Conservation (phyloP, 306 rosid species). For the Phaseolus lunatus region DNA sequence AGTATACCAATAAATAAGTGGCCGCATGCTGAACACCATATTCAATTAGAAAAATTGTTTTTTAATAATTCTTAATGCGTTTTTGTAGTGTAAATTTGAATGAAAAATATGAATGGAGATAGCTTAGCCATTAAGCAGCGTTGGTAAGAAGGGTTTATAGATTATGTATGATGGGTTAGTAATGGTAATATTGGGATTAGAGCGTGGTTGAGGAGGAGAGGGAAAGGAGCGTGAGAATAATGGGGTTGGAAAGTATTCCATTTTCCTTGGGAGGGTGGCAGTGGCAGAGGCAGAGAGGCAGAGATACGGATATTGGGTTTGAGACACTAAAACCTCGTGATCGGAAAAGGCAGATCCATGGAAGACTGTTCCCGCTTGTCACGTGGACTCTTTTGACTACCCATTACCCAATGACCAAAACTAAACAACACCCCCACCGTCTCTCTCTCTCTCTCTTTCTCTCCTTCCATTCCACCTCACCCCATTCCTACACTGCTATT, state of each 20-base stretch:
- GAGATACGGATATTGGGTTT: slow-evolving; percentile 52
- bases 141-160: too few relatives aligned
- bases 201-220: slow-evolving; percentile 31
- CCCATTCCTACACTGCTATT: background rate
- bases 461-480: background rate
- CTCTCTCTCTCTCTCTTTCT: background rate
- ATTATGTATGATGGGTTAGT: too few relatives aligned
- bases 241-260: background rate
- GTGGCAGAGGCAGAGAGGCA: slow-evolving; percentile 78
- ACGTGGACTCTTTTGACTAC: slow-evolving; percentile 91
- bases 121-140: too few relatives aligned
- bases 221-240: slow-evolving; percentile 32
- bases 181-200: too few relatives aligned
- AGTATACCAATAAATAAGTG: too few relatives aligned
- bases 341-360: slow-evolving; percentile 97
- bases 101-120: too few relatives aligned
- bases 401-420: slow-evolving; percentile 56
- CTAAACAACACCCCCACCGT: background rate
- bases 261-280: slow-evolving; percentile 42
- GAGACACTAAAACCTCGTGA: slow-evolving; percentile 81
- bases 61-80: too few relatives aligned
- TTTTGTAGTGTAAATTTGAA: too few relatives aligned
- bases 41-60: too few relatives aligned
- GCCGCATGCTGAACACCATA: too few relatives aligned
- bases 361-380: slow-evolving; percentile 94